Evolutionary conservation across 2,329 filamentous ascomycete species (phyloP).

Genomic region (Pseudopithomyces chartarum): DNA sequence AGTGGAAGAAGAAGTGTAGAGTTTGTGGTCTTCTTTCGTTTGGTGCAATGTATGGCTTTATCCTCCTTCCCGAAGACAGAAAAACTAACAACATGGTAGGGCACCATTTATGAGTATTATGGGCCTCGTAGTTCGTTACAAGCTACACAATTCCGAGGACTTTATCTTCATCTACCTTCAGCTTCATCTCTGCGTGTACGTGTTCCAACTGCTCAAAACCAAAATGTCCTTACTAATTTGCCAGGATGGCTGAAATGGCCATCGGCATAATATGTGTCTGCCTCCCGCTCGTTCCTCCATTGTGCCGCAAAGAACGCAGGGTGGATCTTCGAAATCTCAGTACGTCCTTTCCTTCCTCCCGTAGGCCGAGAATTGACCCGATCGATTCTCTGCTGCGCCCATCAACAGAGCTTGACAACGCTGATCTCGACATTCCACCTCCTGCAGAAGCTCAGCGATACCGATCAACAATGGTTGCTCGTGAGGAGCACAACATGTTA

Average conservation of each 20-base stretch:
- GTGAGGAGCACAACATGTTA: not conserved
- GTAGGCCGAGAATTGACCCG: not conserved
- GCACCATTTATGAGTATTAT: too few relatives aligned
- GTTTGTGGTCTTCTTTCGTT: constrained; percentile 15
- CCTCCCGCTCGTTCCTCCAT: not conserved
- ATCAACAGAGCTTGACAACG: not conserved
- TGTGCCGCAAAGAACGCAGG: not conserved
- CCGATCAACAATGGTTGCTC: not conserved
- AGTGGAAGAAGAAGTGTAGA: constrained; percentile 8
- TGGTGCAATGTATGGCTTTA: constrained; percentile 12
- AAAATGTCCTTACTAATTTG: too few relatives aligned
- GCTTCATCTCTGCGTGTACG: too few relatives aligned
- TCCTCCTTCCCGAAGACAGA: not conserved
- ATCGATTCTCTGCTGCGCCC: not conserved
- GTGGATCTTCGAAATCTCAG: not conserved
- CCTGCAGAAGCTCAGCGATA: not conserved
- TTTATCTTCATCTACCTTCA: too few relatives aligned
- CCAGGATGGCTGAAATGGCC: not conserved
- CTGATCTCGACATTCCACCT: not conserved
- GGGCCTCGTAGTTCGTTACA: too few relatives aligned
- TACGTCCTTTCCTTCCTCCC: not conserved
- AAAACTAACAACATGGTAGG: not conserved
- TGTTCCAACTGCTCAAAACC: too few relatives aligned
- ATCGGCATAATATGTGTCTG: constrained; percentile 6
- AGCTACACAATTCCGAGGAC: too few relatives aligned